Percentiles rank a stretch among this genome's conserved stretches.
Conservation (phyloP, 2,329 filamentous ascomycete species). For the Exophiala lecanii-corni region DNA sequence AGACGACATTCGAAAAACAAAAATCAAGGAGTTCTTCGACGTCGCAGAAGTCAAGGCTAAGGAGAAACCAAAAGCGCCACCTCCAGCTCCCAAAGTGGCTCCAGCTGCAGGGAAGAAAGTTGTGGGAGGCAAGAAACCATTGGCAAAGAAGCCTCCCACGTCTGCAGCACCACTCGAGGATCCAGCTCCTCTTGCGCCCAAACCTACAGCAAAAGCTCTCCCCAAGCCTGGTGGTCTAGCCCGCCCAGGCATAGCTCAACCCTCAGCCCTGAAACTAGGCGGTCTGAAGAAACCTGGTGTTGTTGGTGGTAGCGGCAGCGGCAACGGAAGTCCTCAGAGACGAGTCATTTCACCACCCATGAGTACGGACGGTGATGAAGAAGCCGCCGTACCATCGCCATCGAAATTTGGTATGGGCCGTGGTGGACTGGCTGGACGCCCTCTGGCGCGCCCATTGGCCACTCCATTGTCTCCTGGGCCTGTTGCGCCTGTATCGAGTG, state of each 20-base stretch:
- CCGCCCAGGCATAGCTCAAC: slow-evolving; percentile 39
- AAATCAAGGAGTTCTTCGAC: slow-evolving; percentile 89
- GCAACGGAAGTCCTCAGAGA: slow-evolving; percentile 37
- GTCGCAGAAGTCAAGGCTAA: slow-evolving; percentile 80
- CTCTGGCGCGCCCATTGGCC: slow-evolving; percentile 68
- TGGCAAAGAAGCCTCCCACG: slow-evolving; percentile 45
- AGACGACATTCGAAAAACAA: slow-evolving; percentile 91
- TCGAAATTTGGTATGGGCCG: slow-evolving; percentile 65
- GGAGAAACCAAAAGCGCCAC: slow-evolving; percentile 78
- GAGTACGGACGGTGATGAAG: slow-evolving; percentile 39
- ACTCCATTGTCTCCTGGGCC: slow-evolving; percentile 51
- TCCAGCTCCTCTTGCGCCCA: slow-evolving; percentile 45
- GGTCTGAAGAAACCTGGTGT: slow-evolving; percentile 38
- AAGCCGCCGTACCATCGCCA: slow-evolving; percentile 40
- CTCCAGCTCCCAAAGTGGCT: slow-evolving; percentile 55
- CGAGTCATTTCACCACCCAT: slow-evolving; percentile 42
- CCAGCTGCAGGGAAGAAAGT: slow-evolving; percentile 50
- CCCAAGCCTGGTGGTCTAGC: slow-evolving; percentile 42
- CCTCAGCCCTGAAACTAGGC: slow-evolving; percentile 38
- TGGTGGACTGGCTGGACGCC: slow-evolving; percentile 75
- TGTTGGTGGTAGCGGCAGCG: slow-evolving; percentile 19
- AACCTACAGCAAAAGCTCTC: slow-evolving; percentile 36
- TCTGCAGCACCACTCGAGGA: slow-evolving; percentile 54
- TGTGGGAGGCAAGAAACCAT: slow-evolving; percentile 49
- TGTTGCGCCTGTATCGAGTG: slow-evolving; percentile 53